Percentiles rank a stretch among this genome's conserved stretches.
Conservation (phyloP, 2,329 filamentous ascomycete species). For the Byssoonygena ceratinophila region DNA sequence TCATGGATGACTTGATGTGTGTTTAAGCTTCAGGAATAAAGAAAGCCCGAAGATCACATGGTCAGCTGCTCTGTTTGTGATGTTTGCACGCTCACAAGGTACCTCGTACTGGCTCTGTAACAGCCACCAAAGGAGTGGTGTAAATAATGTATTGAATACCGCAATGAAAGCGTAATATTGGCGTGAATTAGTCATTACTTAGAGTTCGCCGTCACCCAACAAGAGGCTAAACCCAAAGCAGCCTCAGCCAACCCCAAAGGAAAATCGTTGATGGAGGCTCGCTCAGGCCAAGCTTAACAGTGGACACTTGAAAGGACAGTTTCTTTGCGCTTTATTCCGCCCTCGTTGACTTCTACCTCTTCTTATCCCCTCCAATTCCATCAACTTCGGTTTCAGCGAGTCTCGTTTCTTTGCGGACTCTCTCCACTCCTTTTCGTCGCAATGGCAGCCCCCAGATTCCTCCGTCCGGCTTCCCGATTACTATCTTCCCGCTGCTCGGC, state of each 20-base stretch:
- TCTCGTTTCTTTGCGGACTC: constrained; percentile 40
- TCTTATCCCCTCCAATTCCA: neutral
- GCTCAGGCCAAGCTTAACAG: constrained; percentile 4
- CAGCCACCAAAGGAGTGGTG: neutral
- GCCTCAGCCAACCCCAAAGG: constrained; percentile 8
- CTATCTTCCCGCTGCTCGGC: constrained; percentile 45
- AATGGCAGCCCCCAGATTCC: constrained; percentile 52
- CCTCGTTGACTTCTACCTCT: constrained; percentile 9
- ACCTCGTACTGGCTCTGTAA: neutral
- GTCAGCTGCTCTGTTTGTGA: neutral
- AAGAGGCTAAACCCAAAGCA: constrained; percentile 10
- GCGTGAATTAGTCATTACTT: neutral
- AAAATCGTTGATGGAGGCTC: constrained; percentile 7
- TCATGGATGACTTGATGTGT: neutral
- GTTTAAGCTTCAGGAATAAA: neutral
- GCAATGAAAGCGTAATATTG: neutral
- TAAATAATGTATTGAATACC: neutral
- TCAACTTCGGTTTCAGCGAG: neutral
- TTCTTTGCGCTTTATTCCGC: constrained; percentile 9
- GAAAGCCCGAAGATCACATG: neutral
- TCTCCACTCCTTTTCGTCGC: constrained; percentile 33
- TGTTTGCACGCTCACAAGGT: neutral
- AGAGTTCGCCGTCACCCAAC: constrained; percentile 4
- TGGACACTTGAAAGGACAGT: neutral
- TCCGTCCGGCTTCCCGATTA: constrained; percentile 55